Evolutionary conservation across 305 asterid species (phyloP).

Genomic region (Striga hermonthica): DNA sequence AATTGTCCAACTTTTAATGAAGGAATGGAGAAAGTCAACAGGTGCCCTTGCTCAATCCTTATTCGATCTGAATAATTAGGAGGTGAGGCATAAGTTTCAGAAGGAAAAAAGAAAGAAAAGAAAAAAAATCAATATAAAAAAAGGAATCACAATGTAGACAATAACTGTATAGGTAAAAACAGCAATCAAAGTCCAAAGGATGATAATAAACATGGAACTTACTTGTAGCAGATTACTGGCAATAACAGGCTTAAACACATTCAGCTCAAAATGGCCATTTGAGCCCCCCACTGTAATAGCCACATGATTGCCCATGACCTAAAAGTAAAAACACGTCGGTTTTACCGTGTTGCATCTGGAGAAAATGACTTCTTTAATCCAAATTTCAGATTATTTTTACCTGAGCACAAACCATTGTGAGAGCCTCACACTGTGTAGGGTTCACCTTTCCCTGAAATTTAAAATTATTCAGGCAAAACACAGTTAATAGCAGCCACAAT

Average conservation of each 20-base stretch:
- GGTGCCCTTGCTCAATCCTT: not conserved
- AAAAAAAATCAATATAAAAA: not conserved
- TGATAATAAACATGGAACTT: constrained; percentile 33
- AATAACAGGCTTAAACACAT: constrained; percentile 91
- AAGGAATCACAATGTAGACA: not conserved
- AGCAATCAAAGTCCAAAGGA: too few relatives aligned
- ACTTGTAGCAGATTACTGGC: constrained; percentile 85
- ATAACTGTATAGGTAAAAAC: too few relatives aligned
- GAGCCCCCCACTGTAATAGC: constrained; percentile 85
- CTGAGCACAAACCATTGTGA: constrained; percentile 96
- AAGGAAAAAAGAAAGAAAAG: too few relatives aligned
- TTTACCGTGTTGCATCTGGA: constrained; percentile 20
- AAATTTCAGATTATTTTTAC: constrained; percentile 36
- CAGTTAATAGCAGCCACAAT: constrained; percentile 12
- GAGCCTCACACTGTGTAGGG: constrained; percentile 95
- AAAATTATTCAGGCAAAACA: constrained; percentile 25
- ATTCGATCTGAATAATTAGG: too few relatives aligned
- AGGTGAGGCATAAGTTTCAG: too few relatives aligned
- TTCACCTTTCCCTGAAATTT: constrained; percentile 73
- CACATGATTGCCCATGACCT: constrained; percentile 96
- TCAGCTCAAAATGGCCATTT: constrained; percentile 91
- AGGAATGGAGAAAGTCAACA: not conserved
- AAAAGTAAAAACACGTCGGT: constrained; percentile 26
- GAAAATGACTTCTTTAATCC: constrained; percentile 15
- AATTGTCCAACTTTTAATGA: not conserved